Conservation (phyloP, 495 filamentous ascomycete species). For the Talaromyces borbonicus region DNA sequence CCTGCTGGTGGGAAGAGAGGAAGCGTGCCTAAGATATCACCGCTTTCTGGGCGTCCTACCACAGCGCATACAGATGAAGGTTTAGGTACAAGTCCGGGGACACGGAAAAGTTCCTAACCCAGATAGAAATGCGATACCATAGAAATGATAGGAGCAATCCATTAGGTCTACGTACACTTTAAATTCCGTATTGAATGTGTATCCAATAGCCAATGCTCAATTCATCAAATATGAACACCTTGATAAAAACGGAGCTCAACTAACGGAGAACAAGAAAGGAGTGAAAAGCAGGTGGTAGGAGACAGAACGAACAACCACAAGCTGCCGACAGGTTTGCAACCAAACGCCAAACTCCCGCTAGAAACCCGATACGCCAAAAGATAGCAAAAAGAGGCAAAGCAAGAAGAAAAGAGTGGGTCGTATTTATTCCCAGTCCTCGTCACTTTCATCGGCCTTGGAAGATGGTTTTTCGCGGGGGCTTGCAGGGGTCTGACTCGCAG, state of each 20-base stretch:
- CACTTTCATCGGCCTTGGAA: constrained; percentile 47
- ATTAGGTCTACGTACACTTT: too few relatives aligned
- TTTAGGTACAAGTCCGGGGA: constrained; percentile 8
- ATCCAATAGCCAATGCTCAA: too few relatives aligned
- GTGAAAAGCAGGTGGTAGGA: too few relatives aligned
- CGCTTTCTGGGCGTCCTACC: constrained; percentile 18
- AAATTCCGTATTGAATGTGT: too few relatives aligned
- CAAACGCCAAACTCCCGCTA: background rate
- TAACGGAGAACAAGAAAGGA: too few relatives aligned
- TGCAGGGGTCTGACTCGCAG: constrained; percentile 63
- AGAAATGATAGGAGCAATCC: too few relatives aligned
- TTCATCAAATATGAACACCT: too few relatives aligned
- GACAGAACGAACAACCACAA: too few relatives aligned
- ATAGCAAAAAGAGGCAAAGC: background rate
- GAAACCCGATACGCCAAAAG: constrained; percentile 1
- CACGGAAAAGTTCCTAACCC: background rate
- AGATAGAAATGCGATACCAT: too few relatives aligned
- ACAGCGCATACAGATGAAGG: constrained; percentile 10
- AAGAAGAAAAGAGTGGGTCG: background rate
- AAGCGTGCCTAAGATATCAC: constrained; percentile 13
- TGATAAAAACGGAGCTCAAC: too few relatives aligned
- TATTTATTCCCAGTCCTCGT: constrained; percentile 77
- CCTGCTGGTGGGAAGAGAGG: background rate
- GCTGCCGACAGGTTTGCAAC: too few relatives aligned
- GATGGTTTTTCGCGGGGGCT: constrained; percentile 59